phyloP scores from a whole-genome alignment of 257 asterid species.

The Avicennia marina region DNA sequence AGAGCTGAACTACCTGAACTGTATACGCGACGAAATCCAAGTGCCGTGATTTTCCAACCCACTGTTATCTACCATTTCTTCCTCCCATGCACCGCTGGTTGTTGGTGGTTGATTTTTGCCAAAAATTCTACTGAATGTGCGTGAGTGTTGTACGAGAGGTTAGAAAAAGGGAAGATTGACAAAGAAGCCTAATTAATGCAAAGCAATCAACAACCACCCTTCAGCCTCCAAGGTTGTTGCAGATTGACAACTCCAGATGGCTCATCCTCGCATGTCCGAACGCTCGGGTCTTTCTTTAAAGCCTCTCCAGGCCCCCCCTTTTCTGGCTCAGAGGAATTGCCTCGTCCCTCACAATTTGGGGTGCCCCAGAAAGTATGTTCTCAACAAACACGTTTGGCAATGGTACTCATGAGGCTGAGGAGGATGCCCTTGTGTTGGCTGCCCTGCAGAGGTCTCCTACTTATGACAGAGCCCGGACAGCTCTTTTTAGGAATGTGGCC shows the following conservation, averaged over 20 bases:
- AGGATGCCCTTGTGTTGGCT: slow-evolving; percentile 56
- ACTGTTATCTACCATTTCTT: no score
- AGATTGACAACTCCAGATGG: slow-evolving; percentile 16
- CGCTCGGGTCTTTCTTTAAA: slow-evolving; percentile 26
- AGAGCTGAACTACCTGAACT: no score
- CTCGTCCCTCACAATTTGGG: slow-evolving; percentile 25
- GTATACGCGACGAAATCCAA: no score
- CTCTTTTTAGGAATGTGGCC: slow-evolving; percentile 35
- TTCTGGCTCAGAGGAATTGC: background rate
- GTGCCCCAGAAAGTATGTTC: slow-evolving; percentile 27
- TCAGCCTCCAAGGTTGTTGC: slow-evolving; percentile 55
- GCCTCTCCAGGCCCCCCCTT: slow-evolving; percentile 10
- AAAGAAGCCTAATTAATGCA: slow-evolving; percentile 24
- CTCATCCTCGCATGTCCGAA: background rate
- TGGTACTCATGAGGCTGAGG: slow-evolving; percentile 26
- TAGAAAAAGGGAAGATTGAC: background rate
- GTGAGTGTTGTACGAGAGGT: no score
- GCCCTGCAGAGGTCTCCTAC: slow-evolving; percentile 73
- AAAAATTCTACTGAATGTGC: no score
- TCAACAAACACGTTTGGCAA: slow-evolving; percentile 23
- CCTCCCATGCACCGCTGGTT: no score
- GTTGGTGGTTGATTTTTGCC: no score
- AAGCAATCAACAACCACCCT: slow-evolving; percentile 32
- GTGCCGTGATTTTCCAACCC: no score
- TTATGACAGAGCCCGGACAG: slow-evolving; percentile 50